Percentiles rank a stretch among this genome's conserved stretches.
Conservation (phyloP, 106 monocot species). For the Phalaenopsis equestris region DNA sequence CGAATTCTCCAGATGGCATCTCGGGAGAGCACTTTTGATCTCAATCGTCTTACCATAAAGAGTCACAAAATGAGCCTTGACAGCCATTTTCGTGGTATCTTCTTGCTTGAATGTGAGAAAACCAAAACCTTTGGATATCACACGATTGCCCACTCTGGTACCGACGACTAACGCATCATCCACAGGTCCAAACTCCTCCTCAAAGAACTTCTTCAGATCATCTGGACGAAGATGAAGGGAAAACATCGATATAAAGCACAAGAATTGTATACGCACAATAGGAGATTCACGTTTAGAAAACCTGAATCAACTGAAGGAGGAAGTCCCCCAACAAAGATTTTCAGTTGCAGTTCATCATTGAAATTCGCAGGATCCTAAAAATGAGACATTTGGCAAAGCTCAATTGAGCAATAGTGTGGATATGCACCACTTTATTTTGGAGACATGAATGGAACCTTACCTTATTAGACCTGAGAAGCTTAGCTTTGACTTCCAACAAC, state of each 20-base stretch:
- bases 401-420: not conserved
- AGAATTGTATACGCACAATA: not conserved
- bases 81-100: slow-evolving; percentile 9
- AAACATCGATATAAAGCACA: not conserved
- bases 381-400: not conserved
- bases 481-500: not conserved
- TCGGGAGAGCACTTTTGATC: slow-evolving; percentile 20
- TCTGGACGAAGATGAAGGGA: slow-evolving; percentile 6
- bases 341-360: slow-evolving; percentile 7
- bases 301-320: slow-evolving; percentile 29
- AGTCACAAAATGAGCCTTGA: slow-evolving; percentile 19
- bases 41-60: slow-evolving; percentile 29
- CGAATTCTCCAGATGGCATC: not conserved
- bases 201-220: slow-evolving; percentile 22
- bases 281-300: not conserved
- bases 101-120: slow-evolving; percentile 26
- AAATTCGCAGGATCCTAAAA: not conserved
- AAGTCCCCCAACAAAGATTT: slow-evolving; percentile 33
- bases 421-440: not conserved
- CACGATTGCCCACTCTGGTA: not conserved
- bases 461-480: not conserved
- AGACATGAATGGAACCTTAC: not conserved
- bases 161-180: slow-evolving; percentile 23
- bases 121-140: slow-evolving; percentile 27
- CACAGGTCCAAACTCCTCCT: slow-evolving; percentile 29